Evolutionary conservation across 208 protist genomes (phyloP), one percentile per base, ranked within the genome.

Genomic region (Wallacemonas sp.): DNA sequence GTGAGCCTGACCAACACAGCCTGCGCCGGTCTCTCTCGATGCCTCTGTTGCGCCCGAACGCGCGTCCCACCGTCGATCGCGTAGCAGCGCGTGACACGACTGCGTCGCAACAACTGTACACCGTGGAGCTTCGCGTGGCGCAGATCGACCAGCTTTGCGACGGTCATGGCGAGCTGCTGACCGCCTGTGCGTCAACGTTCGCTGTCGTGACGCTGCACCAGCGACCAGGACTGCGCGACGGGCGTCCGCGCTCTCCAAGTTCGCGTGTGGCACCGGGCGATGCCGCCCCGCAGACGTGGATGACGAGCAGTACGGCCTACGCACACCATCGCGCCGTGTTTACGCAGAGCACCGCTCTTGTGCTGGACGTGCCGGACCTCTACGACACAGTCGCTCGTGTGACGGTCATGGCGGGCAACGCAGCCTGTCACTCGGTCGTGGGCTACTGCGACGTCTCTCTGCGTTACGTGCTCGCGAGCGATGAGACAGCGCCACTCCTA

Each of bases 381-480:
- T 58, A 58, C 23, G 52, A 58, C 30, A 58, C 29, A 2, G 19
- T 58, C 4, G 30, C 30, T n/a, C 57, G 44, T 2, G 2, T 72
- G 9, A 57, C 44, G 32, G 56, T 72, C 16, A 56, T 43, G 43
- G 38, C 36, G 0, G 66, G 66, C 33, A 65, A 65, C 34, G 34
- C 43, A n/a, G 8, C 21, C 6, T 65, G 56, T 33, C 17, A 52
- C 48, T 23, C 34, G 19, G 66, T 60, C 2, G 47, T 72, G 16
- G 66, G 66, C 23, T 23, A 38, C 0, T 72, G 66, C 34, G 56
- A 63, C 21, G 46, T 72, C 14, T 72, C 66, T 5, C 56, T 72
- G n/a, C 34, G 57, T n/a, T 60, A 72, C 47, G 12, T 63, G 2
- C 38, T 16, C 4, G 27, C n/a, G 17, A 9, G n/a, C 5, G 24